phyloP scores from a whole-genome alignment of 768 basidiomycete genomes.

The Phaffia tasmanica region DNA sequence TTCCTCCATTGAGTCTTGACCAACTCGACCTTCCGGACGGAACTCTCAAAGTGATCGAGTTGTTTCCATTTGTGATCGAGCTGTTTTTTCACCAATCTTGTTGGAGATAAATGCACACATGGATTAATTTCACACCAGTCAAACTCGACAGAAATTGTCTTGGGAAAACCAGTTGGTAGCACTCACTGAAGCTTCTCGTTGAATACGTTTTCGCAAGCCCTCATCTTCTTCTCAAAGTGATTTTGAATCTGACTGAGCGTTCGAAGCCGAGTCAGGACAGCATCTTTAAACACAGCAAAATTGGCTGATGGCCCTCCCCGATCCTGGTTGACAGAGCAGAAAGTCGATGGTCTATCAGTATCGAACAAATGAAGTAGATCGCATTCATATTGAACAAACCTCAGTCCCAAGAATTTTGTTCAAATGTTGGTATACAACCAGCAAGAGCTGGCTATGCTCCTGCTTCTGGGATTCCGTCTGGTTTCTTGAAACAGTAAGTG shows the following conservation, averaged over 20 bases:
- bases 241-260: conserved; percentile 69
- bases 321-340: conserved; percentile 28
- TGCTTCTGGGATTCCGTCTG: conserved; percentile 86
- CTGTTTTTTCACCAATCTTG: conserved; percentile 64
- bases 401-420: conserved; percentile 70
- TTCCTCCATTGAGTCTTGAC: conserved; percentile 72
- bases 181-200: conserved; percentile 53
- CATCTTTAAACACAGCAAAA: conserved; percentile 87
- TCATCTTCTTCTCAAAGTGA: conserved; percentile 73
- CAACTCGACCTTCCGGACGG: conserved; percentile 69
- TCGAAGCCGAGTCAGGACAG: conserved; percentile 76
- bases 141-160: background rate
- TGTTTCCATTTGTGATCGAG: conserved; percentile 81
- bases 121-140: background rate
- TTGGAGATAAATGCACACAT: background rate
- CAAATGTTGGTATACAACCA: conserved; percentile 90
- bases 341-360: background rate
- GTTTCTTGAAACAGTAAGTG: conserved; percentile 56
- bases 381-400: conserved; percentile 25
- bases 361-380: background rate
- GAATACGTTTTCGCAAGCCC: conserved; percentile 64
- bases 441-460: conserved; percentile 77
- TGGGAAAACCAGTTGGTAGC: background rate
- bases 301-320: conserved; percentile 48
- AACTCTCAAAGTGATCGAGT: conserved; percentile 80